phyloP scores from a whole-genome alignment of 108 stramenopile species.

The Nitzschia sp. region DNA sequence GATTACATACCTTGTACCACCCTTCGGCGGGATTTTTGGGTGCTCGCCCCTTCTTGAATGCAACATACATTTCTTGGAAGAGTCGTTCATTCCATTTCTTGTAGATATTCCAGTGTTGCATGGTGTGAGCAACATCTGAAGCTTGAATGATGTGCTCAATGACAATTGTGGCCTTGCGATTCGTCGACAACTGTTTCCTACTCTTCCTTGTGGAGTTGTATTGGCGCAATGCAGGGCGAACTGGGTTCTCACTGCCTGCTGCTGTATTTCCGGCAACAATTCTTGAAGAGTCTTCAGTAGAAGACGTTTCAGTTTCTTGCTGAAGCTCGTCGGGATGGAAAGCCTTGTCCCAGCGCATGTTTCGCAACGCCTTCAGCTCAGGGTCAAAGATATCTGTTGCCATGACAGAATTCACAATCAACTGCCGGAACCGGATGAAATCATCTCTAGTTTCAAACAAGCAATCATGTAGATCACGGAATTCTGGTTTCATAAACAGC shows the following conservation, averaged over 20 bases:
- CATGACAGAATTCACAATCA: conserved; percentile 21
- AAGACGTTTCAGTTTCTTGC: conserved; percentile 4
- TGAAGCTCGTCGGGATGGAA: conserved; percentile 14
- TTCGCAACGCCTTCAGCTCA: conserved; percentile 17
- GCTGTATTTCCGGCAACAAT: neutral
- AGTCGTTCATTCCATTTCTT: conserved; percentile 14
- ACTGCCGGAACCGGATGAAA: conserved; percentile 16
- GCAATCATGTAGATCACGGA: conserved; percentile 11
- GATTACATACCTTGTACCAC: conserved; percentile 8
- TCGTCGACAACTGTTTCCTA: conserved; percentile 4
- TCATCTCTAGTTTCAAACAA: conserved; percentile 13
- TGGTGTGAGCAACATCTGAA: conserved; percentile 29
- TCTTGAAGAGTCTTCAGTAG: neutral
- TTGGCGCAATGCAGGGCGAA: neutral
- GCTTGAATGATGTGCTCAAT: conserved; percentile 26
- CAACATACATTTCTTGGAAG: conserved; percentile 47
- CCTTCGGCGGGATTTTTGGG: conserved; percentile 36
- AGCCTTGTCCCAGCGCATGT: conserved; percentile 17
- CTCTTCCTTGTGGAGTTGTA: neutral
- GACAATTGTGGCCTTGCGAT: conserved; percentile 25
- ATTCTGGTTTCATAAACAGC: conserved; percentile 12
- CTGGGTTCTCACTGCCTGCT: neutral
- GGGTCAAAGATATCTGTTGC: conserved; percentile 25
- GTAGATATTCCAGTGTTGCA: conserved; percentile 23
- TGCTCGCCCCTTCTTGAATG: conserved; percentile 38